Evolutionary conservation across 208 protist genomes (phyloP).

Genomic region (Tritrichomonas foetus): DNA sequence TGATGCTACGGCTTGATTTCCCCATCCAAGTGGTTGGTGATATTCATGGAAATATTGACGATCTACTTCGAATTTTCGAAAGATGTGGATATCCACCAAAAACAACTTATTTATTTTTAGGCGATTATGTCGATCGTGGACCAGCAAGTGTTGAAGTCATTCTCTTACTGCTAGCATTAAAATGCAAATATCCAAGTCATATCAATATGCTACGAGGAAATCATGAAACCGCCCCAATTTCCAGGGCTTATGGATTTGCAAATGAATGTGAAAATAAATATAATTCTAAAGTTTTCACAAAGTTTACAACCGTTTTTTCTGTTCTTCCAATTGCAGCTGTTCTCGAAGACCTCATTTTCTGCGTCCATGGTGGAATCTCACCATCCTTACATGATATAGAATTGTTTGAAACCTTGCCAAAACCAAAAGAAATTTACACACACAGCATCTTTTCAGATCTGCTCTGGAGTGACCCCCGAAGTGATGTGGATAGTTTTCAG

Average conservation of each 20-base stretch:
- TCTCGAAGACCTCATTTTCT: background rate
- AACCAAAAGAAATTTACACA: background rate
- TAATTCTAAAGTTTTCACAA: background rate
- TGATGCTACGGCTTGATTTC: background rate
- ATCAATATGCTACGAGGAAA: background rate
- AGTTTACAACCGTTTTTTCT: background rate
- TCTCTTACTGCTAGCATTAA: background rate
- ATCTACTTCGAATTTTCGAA: background rate
- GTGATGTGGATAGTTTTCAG: background rate
- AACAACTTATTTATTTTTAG: background rate
- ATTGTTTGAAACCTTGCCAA: background rate
- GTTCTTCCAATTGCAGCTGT: background rate
- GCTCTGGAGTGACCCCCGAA: background rate
- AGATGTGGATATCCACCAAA: background rate
- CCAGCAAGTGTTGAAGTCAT: background rate
- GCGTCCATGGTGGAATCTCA: background rate
- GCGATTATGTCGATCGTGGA: background rate
- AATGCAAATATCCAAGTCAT: background rate
- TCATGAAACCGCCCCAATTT: background rate
- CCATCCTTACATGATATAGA: background rate
- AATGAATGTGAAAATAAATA: background rate
- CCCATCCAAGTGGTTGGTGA: background rate
- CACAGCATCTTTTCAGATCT: background rate
- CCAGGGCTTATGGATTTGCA: background rate
- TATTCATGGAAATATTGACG: background rate